These are phyloP conservation scores for Termitomyces sp. DNA, from an alignment of 768 basidiomycete genomes.

Conservation along the genomic window DNA sequence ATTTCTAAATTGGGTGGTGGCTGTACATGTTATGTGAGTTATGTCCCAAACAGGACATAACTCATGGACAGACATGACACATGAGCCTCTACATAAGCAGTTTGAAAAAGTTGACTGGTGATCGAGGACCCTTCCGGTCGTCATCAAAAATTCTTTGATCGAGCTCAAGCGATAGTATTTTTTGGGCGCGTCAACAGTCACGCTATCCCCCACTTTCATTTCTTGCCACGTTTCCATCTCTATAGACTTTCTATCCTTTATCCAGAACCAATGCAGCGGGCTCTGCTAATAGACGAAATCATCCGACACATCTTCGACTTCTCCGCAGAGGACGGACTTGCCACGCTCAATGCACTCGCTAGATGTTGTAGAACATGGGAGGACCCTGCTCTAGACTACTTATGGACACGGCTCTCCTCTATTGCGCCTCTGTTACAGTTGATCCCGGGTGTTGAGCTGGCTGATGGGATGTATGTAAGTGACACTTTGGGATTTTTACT, in stretches of 20 bases:
- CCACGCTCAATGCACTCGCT: slow-evolving; percentile 34
- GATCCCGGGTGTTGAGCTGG: slow-evolving; percentile 27
- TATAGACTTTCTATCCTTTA: not conserved
- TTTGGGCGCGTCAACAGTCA: not conserved
- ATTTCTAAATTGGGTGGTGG: too few relatives aligned
- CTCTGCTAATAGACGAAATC: slow-evolving; percentile 50
- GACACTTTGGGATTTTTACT: not conserved
- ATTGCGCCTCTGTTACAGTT: slow-evolving; percentile 40
- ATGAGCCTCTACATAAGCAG: too few relatives aligned
- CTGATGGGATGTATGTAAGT: slow-evolving; percentile 35
- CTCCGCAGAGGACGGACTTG: slow-evolving; percentile 26
- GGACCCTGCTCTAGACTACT: slow-evolving; percentile 44
- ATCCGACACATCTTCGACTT: slow-evolving; percentile 41
- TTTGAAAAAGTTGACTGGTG: not conserved
- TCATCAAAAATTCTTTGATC: slow-evolving; percentile 13
- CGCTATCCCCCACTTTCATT: slow-evolving; percentile 2
- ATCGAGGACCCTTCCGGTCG: slow-evolving; percentile 17
- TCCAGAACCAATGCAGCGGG: slow-evolving; percentile 36
- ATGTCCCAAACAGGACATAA: too few relatives aligned
- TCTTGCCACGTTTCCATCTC: not conserved
- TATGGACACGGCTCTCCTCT: slow-evolving; percentile 44
- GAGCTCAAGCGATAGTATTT: not conserved
- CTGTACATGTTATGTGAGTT: too few relatives aligned
- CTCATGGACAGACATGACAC: too few relatives aligned
- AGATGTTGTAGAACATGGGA: slow-evolving; percentile 47